phyloP scores from a whole-genome alignment of 2,329 filamentous ascomycete genomes.

The Fusarium sp. region DNA sequence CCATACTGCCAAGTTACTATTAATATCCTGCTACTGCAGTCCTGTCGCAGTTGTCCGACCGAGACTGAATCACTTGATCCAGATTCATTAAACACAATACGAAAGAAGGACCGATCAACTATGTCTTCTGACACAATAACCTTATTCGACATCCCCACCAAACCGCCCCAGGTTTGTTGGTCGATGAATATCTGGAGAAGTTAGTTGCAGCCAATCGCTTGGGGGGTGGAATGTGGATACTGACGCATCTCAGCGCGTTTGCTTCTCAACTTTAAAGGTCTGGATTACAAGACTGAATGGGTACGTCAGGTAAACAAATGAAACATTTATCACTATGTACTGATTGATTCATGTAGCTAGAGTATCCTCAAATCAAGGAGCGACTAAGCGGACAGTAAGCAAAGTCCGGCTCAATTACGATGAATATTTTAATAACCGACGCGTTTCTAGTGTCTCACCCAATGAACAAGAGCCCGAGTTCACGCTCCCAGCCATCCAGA shows the following conservation, averaged over 20 bases:
- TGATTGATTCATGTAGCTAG: conserved; percentile 6
- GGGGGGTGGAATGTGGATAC: not conserved
- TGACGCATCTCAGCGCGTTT: conserved; percentile 13
- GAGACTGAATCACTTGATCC: not conserved
- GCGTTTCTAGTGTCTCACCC: conserved; percentile 8
- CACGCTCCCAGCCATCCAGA: conserved; percentile 60
- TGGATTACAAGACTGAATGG: conserved; percentile 36
- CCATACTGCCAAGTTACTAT: not conserved
- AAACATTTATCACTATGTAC: accelerated
- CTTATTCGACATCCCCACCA: conserved; percentile 31
- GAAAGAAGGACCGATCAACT: not conserved
- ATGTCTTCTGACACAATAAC: conserved; percentile 16
- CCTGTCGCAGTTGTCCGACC: not conserved
- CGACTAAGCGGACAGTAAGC: conserved; percentile 20
- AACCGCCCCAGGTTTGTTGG: conserved; percentile 28
- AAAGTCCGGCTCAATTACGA: accelerated
- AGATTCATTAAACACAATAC: not conserved
- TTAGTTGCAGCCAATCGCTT: not conserved
- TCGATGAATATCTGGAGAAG: conserved; percentile 40
- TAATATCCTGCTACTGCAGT: not conserved
- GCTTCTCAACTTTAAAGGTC: conserved; percentile 31
- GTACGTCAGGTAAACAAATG: accelerated
- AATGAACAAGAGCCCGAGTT: conserved; percentile 11
- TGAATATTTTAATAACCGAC: not conserved
- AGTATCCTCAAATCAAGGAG: conserved; percentile 30